Evolutionary conservation across 2,329 filamentous ascomycete genomes (phyloP), one percentile per base, ranked within the genome.

Genomic region (Celoporthe dispersa): DNA sequence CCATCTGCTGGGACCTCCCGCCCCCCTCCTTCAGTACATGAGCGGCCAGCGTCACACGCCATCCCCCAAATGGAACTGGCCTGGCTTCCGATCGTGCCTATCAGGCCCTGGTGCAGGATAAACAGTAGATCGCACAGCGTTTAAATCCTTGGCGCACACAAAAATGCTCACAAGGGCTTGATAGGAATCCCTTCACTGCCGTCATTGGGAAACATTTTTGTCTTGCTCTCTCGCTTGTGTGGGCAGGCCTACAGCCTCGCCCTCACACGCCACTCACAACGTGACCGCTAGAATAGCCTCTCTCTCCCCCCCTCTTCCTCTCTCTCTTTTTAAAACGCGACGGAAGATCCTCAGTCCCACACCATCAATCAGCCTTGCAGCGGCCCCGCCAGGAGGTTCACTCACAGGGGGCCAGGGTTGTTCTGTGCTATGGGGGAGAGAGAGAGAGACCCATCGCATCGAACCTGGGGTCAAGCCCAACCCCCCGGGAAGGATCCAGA

Each of bases 31-130:
- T 6, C 57, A 37, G 33, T 37, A 35, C 55, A 8, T 12, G 37
- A 37, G 57, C 57, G 31, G 57, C 33, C 33, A 22, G 57, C 57
- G 31, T 60, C 57, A 60, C 57, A 60, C 57, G 33, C 57, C 57
- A 60, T 60, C 19, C 57, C 33, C 31, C n/a, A 57, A 60, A 25
- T n/a, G 57, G 57, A 31, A 35, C 31, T 60, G 57, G 33, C 28
- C 57, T 57, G 28, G 53, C 57, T 60, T 37, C 57, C 33, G 57
- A 37, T 37, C 57, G 33, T 37, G 19, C 57, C 57, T 60, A 60
- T 60, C 57, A 60, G 57, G 22, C 57, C 31, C 33, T 60, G 57
- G 37, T 19, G 57, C 57, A 31, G 57, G 33, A 37, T 37, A 35
- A 22, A 60, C 57, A 35, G 57, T 35, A 35, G 31, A 60, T 60